A percentile compares a stretch with the other conserved stretches of the same genome.
phyloP scores from a whole-genome alignment of 2,329 filamentous ascomycete species.

The Talaromyces albobiverticillius region DNA sequence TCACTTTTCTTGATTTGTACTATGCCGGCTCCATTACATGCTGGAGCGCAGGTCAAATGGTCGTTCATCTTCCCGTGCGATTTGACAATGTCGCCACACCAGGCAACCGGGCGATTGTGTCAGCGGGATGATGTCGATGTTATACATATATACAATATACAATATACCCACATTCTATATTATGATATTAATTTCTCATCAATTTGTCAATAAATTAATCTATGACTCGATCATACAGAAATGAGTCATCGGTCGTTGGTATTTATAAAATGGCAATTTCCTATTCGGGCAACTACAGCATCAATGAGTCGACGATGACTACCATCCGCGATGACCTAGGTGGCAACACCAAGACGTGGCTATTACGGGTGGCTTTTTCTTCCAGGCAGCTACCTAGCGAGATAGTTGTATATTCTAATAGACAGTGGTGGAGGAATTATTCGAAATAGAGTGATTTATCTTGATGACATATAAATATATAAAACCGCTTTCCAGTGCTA shows the following conservation, averaged over 20 bases:
- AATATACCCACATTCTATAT: not conserved
- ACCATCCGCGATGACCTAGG: no score
- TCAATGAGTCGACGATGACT: no score
- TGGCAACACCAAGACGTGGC: not conserved
- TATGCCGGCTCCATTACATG: conserved; percentile 12
- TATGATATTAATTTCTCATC: not conserved
- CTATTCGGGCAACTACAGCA: not conserved
- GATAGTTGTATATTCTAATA: no score
- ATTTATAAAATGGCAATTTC: not conserved
- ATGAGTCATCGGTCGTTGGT: no score
- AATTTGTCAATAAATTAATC: no score
- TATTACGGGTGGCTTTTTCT: no score
- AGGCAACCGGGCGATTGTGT: not conserved
- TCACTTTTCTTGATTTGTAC: conserved; percentile 17
- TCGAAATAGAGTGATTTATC: no score
- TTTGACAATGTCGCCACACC: not conserved
- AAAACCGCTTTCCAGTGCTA: no score
- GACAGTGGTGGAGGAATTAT: no score
- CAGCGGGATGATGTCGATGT: not conserved
- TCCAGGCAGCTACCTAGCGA: no score
- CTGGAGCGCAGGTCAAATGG: conserved; percentile 13
- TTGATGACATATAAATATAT: no score
- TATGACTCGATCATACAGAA: no score
- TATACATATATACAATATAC: not conserved
- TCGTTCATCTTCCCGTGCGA: not conserved